Conservation (phyloP, 352 stramenopile genomes). For the Phytophthora palmivora region DNA sequence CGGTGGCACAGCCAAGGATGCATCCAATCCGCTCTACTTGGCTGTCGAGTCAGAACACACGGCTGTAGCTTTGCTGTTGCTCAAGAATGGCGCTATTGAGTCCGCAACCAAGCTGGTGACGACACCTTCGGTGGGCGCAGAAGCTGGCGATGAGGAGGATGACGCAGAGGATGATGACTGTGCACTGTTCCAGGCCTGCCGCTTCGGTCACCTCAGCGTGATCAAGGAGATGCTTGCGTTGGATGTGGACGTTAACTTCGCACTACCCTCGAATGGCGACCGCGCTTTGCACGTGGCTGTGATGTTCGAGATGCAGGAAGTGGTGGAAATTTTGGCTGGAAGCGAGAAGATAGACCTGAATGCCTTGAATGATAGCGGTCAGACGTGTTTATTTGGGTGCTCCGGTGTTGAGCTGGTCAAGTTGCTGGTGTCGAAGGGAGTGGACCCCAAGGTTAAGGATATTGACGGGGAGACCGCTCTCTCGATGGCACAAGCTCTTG, state of each 20-base stretch:
- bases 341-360: slow-evolving; percentile 68
- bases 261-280: slow-evolving; percentile 67
- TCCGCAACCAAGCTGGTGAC: slow-evolving; percentile 77
- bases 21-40: slow-evolving; percentile 72
- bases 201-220: slow-evolving; percentile 67
- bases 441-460: slow-evolving; percentile 71
- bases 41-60: slow-evolving; percentile 81
- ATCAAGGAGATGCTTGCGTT: slow-evolving; percentile 82
- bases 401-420: slow-evolving; percentile 74
- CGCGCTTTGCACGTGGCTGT: slow-evolving; percentile 79
- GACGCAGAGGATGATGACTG: slow-evolving; percentile 69
- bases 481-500: slow-evolving; percentile 75
- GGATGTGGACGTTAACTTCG: slow-evolving; percentile 76
- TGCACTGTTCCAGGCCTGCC: slow-evolving; percentile 80
- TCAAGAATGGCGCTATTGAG: slow-evolving; percentile 69
- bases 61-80: slow-evolving; percentile 68
- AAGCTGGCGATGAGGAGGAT: slow-evolving; percentile 44
- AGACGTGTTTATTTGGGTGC: slow-evolving; percentile 87
- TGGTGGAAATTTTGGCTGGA: slow-evolving; percentile 73
- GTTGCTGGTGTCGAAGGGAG: slow-evolving; percentile 65
- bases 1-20: slow-evolving; percentile 51
- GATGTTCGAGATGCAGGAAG: slow-evolving; percentile 87
- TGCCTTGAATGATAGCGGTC: slow-evolving; percentile 67
- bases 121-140: slow-evolving; percentile 42
- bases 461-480: slow-evolving; percentile 73